Evolutionary conservation across 2,329 filamentous ascomycete species (phyloP), one percentile per base, ranked within the genome.

Genomic region (Fusarium sp.): DNA sequence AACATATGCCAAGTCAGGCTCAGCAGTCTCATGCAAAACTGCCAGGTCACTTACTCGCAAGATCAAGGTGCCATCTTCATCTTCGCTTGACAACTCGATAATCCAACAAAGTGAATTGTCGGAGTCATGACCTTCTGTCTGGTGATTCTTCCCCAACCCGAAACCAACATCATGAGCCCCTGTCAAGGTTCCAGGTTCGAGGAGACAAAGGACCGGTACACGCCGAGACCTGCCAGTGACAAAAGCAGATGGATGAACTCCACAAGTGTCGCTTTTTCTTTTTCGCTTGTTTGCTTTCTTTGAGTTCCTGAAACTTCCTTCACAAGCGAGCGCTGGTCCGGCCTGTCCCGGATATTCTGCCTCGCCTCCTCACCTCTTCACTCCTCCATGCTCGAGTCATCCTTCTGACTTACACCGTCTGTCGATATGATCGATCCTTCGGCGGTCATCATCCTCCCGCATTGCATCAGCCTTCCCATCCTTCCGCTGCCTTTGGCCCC

Each of bases 391-490:
- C 47, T 31, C 47, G 47, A 18, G 47, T 52, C 47, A 52, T 52
- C 66, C 24, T 57, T 27, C 31, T 37, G 14, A 35, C 56, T 74
- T 54, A 31, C 27, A 54, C 34, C 35, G n/a, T 54, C 61, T 74
- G 59, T 62, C 72, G 60, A 71, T 66, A 56, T 64, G 42, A 58
- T 59, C 20, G 42, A 58, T 59, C 20, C 57, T 31, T 57, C 63
- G 27, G 27, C 61, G 27, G 27, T 31, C 47, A 29, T 52, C 47
- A 52, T 56, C 61, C 69, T 58, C 56, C 56, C 56, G 18, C 50
- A 73, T 70, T 76, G 42, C 64, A 50, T 75, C 47, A 52, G 38
- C 27, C 63, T 22, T 64, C 59, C 59, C 59, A 64, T 62, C 61
- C 38, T 47, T 45, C 62, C 40, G 24, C 38, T 27, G 10, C n/a